Conservation (phyloP, 768 basidiomycete species). For the Plicaturopsis crispa region DNA sequence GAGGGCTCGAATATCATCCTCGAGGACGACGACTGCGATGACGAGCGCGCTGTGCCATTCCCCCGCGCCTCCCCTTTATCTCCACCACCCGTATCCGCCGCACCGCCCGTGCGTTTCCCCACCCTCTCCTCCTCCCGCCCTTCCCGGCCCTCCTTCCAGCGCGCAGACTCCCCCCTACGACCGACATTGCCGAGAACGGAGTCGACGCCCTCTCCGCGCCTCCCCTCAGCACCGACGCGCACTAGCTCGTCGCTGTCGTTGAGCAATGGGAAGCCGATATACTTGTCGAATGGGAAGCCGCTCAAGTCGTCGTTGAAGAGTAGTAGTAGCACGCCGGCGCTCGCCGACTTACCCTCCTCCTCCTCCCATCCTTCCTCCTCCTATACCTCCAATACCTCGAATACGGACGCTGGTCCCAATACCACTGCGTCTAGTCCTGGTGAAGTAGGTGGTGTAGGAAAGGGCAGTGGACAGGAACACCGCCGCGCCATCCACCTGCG, state of each 20-base stretch:
- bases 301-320: conserved; percentile 82
- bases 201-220: conserved; percentile 8
- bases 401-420: not conserved
- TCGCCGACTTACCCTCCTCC: conserved; percentile 11
- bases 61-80: conserved; percentile 9
- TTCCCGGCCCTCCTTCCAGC: conserved; percentile 12
- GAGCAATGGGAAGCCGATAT: conserved; percentile 33
- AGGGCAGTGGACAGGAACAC: too few relatives aligned
- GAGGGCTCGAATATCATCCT: conserved; percentile 9
- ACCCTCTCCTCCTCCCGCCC: conserved; percentile 10
- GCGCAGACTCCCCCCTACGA: conserved; percentile 8
- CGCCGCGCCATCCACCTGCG: conserved; percentile 11
- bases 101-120: conserved; percentile 13
- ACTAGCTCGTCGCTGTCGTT: too few relatives aligned
- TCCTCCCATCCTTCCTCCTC: conserved; percentile 8
- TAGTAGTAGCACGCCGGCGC: conserved; percentile 4
- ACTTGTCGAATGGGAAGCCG: conserved; percentile 73
- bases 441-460: too few relatives aligned
- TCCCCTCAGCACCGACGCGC: conserved; percentile 24
- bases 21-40: conserved; percentile 16
- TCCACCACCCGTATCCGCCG: not conserved
- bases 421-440: too few relatives aligned
- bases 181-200: conserved; percentile 4
- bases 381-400: conserved; percentile 8
- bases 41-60: conserved; percentile 6